Evolutionary conservation across 345 rosid species (phyloP).

Genomic region (Odontarrhena argentea): DNA sequence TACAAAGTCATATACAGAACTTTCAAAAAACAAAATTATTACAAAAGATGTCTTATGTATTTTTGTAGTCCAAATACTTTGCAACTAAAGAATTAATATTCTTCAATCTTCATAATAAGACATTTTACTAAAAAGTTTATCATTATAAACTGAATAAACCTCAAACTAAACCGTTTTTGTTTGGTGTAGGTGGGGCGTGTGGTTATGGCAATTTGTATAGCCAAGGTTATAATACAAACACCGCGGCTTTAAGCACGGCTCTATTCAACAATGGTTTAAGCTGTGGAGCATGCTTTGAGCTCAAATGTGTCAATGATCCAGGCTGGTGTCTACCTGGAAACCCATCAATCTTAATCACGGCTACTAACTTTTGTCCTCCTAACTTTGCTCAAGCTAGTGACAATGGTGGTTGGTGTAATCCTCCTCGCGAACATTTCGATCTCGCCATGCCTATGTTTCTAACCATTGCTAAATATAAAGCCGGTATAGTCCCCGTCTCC

Average conservation of each 20-base stretch:
- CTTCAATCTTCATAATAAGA: neutral
- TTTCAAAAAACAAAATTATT: too few species aligned
- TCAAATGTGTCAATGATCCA: slow-evolving; percentile 56
- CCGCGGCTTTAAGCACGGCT: slow-evolving; percentile 76
- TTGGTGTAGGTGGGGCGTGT: slow-evolving; percentile 62
- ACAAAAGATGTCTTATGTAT: too few species aligned
- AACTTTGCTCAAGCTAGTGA: slow-evolving; percentile 61
- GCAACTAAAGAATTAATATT: neutral
- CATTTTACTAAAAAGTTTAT: neutral
- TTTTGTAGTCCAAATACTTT: neutral
- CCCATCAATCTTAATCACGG: slow-evolving; percentile 60
- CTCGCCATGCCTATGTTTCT: slow-evolving; percentile 78
- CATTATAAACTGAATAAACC: too few species aligned
- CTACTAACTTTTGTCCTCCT: slow-evolving; percentile 71
- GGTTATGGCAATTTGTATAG: slow-evolving; percentile 75
- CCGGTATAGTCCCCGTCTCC: slow-evolving; percentile 71
- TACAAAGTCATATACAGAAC: too few species aligned
- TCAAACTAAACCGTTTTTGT: neutral
- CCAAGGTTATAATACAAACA: slow-evolving; percentile 70
- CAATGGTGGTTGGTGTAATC: slow-evolving; percentile 81
- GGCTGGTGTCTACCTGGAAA: slow-evolving; percentile 63
- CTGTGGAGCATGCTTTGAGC: slow-evolving; percentile 73
- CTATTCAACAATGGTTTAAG: slow-evolving; percentile 68
- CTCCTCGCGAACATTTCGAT: slow-evolving; percentile 72
- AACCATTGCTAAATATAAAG: slow-evolving; percentile 63